phyloP scores from a whole-genome alignment of 2,329 filamentous ascomycete species.

The Thelonectria olida region DNA sequence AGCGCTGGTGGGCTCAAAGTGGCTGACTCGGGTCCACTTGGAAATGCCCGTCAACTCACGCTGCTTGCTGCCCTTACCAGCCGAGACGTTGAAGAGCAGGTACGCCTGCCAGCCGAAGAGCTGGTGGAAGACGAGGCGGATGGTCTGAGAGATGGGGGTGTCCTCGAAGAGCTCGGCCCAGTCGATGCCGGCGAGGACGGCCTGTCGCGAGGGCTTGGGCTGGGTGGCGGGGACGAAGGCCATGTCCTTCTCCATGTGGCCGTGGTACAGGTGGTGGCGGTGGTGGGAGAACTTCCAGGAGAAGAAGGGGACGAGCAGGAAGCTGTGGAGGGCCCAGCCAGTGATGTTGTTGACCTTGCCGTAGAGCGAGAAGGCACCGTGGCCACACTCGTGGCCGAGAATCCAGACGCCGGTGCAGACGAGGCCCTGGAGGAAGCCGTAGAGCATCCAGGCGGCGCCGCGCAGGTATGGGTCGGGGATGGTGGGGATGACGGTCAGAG shows the following conservation, averaged over 20 bases:
- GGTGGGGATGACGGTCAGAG: constrained; percentile 62
- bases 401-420: constrained; percentile 77
- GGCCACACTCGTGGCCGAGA: constrained; percentile 76
- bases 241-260: constrained; percentile 74
- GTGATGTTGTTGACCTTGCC: constrained; percentile 66
- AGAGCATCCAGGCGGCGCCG: constrained; percentile 61
- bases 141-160: constrained; percentile 64
- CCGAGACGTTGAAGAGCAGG: constrained; percentile 66
- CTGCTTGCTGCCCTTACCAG: constrained; percentile 60
- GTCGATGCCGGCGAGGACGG: constrained; percentile 50
- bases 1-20: constrained; percentile 69
- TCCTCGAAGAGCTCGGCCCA: constrained; percentile 69
- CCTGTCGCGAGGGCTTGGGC: constrained; percentile 46
- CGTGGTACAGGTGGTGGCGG: constrained; percentile 74
- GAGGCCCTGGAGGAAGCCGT: constrained; percentile 72
- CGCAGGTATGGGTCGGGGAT: constrained; percentile 57
- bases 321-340: constrained; percentile 73
- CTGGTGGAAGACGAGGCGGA: constrained; percentile 68
- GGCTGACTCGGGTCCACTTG: constrained; percentile 58
- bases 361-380: constrained; percentile 71
- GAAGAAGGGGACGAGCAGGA: constrained; percentile 75
- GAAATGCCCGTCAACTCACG: constrained; percentile 43
- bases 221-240: constrained; percentile 66
- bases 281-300: constrained; percentile 77
- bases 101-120: constrained; percentile 72